Conservation (phyloP, 1,284 basidiomycete genomes). For the Puccinia brachypodii region DNA sequence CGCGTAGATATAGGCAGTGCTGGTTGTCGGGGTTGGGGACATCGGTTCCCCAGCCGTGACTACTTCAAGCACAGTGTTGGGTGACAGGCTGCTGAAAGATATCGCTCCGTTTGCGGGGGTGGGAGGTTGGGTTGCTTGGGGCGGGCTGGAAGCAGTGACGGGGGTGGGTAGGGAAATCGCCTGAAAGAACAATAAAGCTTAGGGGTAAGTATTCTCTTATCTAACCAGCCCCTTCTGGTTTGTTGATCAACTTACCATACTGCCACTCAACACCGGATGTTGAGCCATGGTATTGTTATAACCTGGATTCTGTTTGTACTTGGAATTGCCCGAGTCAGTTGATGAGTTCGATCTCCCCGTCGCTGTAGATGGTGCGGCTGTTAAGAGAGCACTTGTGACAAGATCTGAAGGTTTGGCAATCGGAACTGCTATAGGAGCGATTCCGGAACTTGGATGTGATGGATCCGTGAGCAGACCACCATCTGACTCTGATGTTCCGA, state of each 20-base stretch:
- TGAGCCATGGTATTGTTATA: background rate
- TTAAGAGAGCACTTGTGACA: background rate
- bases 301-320: background rate
- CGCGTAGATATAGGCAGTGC: background rate
- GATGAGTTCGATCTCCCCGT: background rate
- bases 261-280: background rate
- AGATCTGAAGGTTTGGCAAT: background rate
- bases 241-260: background rate
- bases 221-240: background rate
- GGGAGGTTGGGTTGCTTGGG: background rate
- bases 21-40: background rate
- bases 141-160: background rate
- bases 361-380: background rate
- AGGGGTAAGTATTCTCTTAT: background rate
- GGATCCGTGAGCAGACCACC: background rate
- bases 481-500: background rate
- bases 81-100: background rate
- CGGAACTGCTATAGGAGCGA: background rate
- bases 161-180: conserved; percentile 6
- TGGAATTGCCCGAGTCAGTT: background rate
- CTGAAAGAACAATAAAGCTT: background rate
- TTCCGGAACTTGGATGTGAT: background rate
- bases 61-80: background rate
- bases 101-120: background rate
- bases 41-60: background rate